Base-by-base conservation (phyloP, 495 filamentous ascomycete genomes). In the Rusavskia elegans region DNA sequence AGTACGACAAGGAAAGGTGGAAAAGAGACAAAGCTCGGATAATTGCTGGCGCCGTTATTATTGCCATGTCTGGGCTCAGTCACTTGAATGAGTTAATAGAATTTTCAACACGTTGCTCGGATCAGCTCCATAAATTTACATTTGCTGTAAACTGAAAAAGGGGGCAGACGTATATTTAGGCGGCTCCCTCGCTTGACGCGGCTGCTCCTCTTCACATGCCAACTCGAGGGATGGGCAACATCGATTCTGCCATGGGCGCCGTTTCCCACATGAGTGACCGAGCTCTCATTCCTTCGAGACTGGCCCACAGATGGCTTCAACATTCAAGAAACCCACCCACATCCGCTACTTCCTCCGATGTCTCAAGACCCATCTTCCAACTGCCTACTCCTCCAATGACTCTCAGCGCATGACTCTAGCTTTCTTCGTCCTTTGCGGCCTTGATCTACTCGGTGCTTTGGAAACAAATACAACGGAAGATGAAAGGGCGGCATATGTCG, bases 311-410 rank as follows among this genome's bases (percentile, higher is more conserved):
- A 57, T 36, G 40, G 27, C 38, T 49, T 75, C 39, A 59, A 11
- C 63, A 25, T 77, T 92, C 62, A 76, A 87, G 62, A 80, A 77
- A 48, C 72, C 78, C 25, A 78, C 74, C 44, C 92, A 98, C 65
- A 71, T 90, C 61, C 87, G 83, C 62, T 98, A 95, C 74, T 97
- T 90, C 83, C 78, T 87, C 55, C 81, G 89, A 62, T 95, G 89
- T 57, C 76, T 90, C 41, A 87, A 83, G 59, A 82, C 87, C 36
- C 73, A 80, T 45, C 80, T 98, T 5, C 92, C 92, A 1, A 71
- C 75, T 49, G 72, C 78, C 54, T 97, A 97, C 71, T 87, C 81
- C 40, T 74, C 78, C 60, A 90, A 82, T 63, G 92, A 98, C 66
- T 84, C 84, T 50, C 88, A 85, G 64, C 89, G 92, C 56, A 83